Evolutionary conservation across 1,284 basidiomycete genomes (phyloP).

Genomic region (Tetrapyrgos nigripes): DNA sequence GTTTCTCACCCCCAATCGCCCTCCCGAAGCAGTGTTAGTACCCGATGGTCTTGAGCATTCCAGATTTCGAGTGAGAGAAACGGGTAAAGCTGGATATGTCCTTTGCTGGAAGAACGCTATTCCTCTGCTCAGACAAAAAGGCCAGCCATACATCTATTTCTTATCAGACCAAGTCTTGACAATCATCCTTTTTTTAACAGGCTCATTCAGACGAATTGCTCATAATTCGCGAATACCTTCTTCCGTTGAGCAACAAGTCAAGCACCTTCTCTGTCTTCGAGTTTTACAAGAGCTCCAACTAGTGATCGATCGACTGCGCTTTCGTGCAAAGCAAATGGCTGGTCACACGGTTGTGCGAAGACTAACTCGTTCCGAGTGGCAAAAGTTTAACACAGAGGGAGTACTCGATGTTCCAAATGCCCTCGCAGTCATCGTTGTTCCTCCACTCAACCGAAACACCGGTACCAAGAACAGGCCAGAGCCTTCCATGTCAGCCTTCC

Average conservation of each 20-base stretch:
- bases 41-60: constrained; percentile 76
- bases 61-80: constrained; percentile 54
- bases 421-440: constrained; percentile 69
- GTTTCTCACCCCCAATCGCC: constrained; percentile 8
- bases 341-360: constrained; percentile 56
- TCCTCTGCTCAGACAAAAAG: constrained; percentile 35
- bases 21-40: constrained; percentile 40
- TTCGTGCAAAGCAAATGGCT: constrained; percentile 21
- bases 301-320: constrained; percentile 50
- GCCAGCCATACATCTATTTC: constrained; percentile 31
- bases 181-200: constrained; percentile 23
- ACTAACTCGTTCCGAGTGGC: constrained; percentile 67
- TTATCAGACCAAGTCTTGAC: neutral
- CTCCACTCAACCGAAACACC: constrained; percentile 67
- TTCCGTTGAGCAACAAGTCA: constrained; percentile 57
- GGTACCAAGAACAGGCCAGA: constrained; percentile 50
- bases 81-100: constrained; percentile 56
- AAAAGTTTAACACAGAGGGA: constrained; percentile 51
- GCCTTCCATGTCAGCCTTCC: constrained; percentile 47
- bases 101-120: constrained; percentile 62
- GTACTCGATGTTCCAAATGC: constrained; percentile 57
- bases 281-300: constrained; percentile 76
- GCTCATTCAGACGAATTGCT: constrained; percentile 37
- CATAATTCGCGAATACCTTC: constrained; percentile 40
- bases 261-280: constrained; percentile 70